Evolutionary conservation across 1,139 yeast species (phyloP).

Genomic region (Suhomyces guaymorum): DNA sequence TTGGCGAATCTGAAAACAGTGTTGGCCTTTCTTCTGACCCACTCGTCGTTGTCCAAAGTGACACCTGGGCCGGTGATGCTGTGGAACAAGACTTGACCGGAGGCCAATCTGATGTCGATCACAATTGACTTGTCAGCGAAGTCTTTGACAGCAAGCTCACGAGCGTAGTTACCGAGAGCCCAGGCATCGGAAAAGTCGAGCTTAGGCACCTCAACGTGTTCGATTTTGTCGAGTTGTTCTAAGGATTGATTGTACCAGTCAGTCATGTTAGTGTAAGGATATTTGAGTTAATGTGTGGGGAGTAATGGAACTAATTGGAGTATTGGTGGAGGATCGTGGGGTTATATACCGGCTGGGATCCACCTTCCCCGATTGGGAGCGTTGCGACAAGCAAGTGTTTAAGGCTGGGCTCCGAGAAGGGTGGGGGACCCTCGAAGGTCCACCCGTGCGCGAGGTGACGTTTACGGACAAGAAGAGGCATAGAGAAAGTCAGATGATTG

Average conservation of each 20-base stretch:
- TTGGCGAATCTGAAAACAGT: constrained; percentile 54
- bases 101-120: constrained; percentile 50
- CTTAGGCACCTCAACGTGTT: constrained; percentile 20
- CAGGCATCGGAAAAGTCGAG: constrained; percentile 38
- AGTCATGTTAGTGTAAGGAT: not conserved
- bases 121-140: constrained; percentile 39
- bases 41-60: constrained; percentile 54
- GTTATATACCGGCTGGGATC: constrained; percentile 3
- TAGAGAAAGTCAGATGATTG: too few relatives aligned
- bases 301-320: not conserved
- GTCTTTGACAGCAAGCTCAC: constrained; percentile 26
- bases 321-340: not conserved
- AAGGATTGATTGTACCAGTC: constrained; percentile 4
- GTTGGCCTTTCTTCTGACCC: constrained; percentile 57
- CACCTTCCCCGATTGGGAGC: constrained; percentile 4
- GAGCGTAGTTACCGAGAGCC: constrained; percentile 38
- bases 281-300: not conserved
- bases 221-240: constrained; percentile 5
- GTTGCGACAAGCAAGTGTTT: too few relatives aligned
- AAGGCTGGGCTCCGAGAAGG: too few relatives aligned
- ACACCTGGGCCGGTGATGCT: constrained; percentile 42
- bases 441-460: too few relatives aligned
- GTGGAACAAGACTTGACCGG: constrained; percentile 57
- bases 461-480: too few relatives aligned
- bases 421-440: too few relatives aligned